Percentiles rank a stretch among this genome's conserved stretches.
Evolutionary conservation across 352 stramenopile species (phyloP).

Genomic region (Elongisporangium prolatum): DNA sequence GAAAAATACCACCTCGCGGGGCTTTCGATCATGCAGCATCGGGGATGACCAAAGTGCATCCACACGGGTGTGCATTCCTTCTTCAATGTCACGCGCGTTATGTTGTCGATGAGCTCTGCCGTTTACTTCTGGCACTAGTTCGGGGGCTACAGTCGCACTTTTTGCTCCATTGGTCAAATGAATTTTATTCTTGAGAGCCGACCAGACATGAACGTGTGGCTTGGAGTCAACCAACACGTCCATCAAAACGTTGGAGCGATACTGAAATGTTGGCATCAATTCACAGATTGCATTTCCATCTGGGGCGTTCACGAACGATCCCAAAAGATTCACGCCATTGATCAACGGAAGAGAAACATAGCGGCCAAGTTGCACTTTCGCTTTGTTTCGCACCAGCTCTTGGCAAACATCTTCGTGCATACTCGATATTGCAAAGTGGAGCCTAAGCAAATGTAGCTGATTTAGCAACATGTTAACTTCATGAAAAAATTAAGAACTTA

Average conservation of each 20-base stretch:
- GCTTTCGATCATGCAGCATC: conserved; percentile 44
- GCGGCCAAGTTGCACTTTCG: conserved; percentile 55
- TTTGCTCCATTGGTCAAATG: neutral
- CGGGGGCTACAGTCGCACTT: neutral
- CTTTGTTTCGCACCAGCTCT: conserved; percentile 51
- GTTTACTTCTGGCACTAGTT: neutral
- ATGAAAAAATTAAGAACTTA: too few species aligned
- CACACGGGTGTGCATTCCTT: conserved; percentile 43
- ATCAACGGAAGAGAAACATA: conserved; percentile 53
- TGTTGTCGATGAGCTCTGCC: conserved; percentile 5
- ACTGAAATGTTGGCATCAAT: conserved; percentile 52
- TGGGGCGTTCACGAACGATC: conserved; percentile 60
- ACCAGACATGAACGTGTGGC: neutral
- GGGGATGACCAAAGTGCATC: conserved; percentile 43
- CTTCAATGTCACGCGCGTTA: conserved; percentile 12
- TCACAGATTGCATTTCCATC: conserved; percentile 41
- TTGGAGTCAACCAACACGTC: conserved; percentile 7
- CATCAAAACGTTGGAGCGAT: conserved; percentile 19
- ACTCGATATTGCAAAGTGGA: conserved; percentile 81
- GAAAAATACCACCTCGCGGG: conserved; percentile 70
- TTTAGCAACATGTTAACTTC: neutral
- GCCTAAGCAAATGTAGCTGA: conserved; percentile 20
- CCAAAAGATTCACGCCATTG: conserved; percentile 45
- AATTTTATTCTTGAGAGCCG: neutral
- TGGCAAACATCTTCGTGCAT: conserved; percentile 63